Base-by-base conservation (phyloP, 2,329 filamentous ascomycete species). In the Fusarium solani-melongenae region DNA sequence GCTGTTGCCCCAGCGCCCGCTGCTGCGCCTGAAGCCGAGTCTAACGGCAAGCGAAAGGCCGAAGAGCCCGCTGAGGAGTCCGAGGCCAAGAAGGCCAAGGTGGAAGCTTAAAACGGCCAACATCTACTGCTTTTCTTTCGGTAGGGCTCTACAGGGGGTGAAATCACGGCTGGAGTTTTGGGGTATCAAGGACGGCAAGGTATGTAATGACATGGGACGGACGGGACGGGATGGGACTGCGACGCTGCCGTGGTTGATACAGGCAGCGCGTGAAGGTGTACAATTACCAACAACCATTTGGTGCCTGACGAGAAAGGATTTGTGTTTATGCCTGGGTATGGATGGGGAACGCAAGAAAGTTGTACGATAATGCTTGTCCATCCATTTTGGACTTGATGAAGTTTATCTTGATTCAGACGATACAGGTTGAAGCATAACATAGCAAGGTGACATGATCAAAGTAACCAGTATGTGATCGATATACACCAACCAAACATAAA, bases 1-100 rank as follows among this genome's bases (percentile, higher is more conserved):
- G 39, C 73, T 20, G 44, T 69, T 11, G 36, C 67, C 6, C 62
- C 80, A 24, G 75, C 72, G 9, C 70, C 79, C 41, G 38, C 51
- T 69, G 77, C 79, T 17, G 51, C 51, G 24, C 58, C 79, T 62
- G 69, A 79, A 65, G 73, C 77, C 31, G 77, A 81, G 29, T 68
- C 82, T 6, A 88, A 90, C 62, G 71, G 79, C 53, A 84, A 79
- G 79, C 78, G 75, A 41, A 84, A 83, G 68, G 81, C 82, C 4
- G 80, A 79, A 22, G 81, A 76, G 10, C 53, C 72, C 1, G 74
- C 69, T 9, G 78, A 78, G 33, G 80, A 77, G 27, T 70, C 77
- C 31, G 76, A 78, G 38, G 71, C 80, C 6, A 84, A 84, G 74
- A 82, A 82, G 75, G 74, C 81, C 49, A 83, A 79, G 71, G 79